Base-by-base conservation (phyloP, 345 rosid genomes). In the Clarkia xantiana region DNA sequence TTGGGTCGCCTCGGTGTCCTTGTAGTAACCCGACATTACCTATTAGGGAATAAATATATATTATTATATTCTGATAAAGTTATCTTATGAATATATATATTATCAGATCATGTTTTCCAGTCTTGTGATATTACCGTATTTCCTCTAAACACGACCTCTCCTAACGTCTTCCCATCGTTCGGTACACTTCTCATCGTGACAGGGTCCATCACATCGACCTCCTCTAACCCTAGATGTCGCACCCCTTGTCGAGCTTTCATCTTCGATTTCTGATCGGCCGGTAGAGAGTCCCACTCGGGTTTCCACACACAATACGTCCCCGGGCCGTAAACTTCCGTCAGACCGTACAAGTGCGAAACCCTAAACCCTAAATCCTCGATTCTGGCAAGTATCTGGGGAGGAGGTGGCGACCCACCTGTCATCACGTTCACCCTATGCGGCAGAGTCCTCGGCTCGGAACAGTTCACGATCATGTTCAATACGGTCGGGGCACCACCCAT, bases 401-500 rank as follows among this genome's bases (percentile, higher is more conserved):
- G 73, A 9, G 93, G 93, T 2, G 95, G 77, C 4, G 95, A 66
- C 2, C 84, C 97, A 0, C 89, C 95, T 0, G 93, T 78, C 66
- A 63, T 51, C 0, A 84, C 52, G 9, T 68, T 73, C 25, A 89
- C 93, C 47, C 44, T 70, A 43, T 60, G 76, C 20, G 83, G 72
- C 38, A 82, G 73, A 5, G 68, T 70, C 49, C 36, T 66, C 18
- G 6, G 72, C 23, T 73, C 62, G 0, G 58, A 59, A 12, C 87
- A 70, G 64, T 82, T 85, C 53, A 80, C 80, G 47, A 89, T 82
- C 89, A 74, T 80, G 77, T 69, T 85, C 40, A 89, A 57, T 11
- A 89, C 83, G 0, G 93, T 77, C 10, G 97, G 95, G 10, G 90
- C 95, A 23, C 81, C 97, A 40, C 81, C 79, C 89, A 89, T 78